Evolutionary conservation across 225 moss, liverwort and hornwort genomes (phyloP).

Genomic region (Asterella californica): DNA sequence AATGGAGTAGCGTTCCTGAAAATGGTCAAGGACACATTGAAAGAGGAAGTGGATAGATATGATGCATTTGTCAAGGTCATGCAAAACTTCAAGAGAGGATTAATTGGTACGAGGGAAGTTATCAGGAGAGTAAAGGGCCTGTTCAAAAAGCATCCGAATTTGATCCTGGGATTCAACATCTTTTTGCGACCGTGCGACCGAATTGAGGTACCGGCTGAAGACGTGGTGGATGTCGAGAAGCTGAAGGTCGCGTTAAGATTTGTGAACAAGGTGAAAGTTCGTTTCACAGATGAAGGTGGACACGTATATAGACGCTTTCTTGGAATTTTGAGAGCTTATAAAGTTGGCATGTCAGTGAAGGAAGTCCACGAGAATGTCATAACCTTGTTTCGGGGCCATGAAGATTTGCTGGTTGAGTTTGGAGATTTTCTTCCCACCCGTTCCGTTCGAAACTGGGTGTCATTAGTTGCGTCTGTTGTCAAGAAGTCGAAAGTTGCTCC

Average conservation of each 20-base stretch:
- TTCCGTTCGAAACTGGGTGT: constrained; percentile 21
- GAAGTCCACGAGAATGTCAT: constrained; percentile 24
- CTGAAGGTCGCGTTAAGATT: constrained; percentile 26
- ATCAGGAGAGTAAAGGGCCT: constrained; percentile 21
- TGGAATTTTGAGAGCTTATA: constrained; percentile 31
- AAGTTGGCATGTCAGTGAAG: constrained; percentile 21
- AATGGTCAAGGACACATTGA: constrained; percentile 30
- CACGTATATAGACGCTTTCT: constrained; percentile 29
- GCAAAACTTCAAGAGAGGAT: constrained; percentile 9
- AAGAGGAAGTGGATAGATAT: constrained; percentile 25
- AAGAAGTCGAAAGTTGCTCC: constrained; percentile 15
- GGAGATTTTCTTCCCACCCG: constrained; percentile 26
- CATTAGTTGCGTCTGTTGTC: constrained; percentile 21
- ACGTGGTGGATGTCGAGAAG: constrained; percentile 13
- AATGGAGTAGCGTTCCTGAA: constrained; percentile 26
- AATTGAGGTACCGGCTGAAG: constrained; percentile 18
- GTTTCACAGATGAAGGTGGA: constrained; percentile 22
- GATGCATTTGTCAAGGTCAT: constrained; percentile 22
- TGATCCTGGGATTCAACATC: constrained; percentile 30
- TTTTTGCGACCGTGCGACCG: constrained; percentile 25
- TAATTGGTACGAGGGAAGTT: constrained; percentile 12
- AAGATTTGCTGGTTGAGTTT: constrained; percentile 36
- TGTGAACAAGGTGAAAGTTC: constrained; percentile 37
- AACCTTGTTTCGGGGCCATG: constrained; percentile 30
- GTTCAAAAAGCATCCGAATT: constrained; percentile 25